A percentile compares a stretch with the other conserved stretches of the same genome.
These are phyloP conservation scores for Eremochloa ophiuroides DNA, from an alignment of 176 grass and related monocot genomes.

Conservation along the genomic window DNA sequence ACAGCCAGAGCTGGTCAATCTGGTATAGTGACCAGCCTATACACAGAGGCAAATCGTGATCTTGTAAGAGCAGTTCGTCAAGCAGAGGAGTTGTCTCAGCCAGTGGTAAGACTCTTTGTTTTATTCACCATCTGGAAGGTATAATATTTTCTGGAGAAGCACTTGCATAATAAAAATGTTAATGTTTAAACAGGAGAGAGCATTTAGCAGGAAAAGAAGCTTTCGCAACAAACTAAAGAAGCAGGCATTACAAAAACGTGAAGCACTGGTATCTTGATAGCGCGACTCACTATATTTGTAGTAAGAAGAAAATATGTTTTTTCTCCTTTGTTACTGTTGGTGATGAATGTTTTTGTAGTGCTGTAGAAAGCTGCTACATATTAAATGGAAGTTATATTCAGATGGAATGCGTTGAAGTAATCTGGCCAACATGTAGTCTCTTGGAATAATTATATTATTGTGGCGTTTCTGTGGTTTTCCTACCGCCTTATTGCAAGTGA, in stretches of 20 bases:
- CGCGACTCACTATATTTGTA: not conserved
- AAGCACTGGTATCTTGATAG: constrained; percentile 16
- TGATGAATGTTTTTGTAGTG: not conserved
- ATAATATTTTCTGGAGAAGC: not conserved
- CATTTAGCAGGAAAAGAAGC: constrained; percentile 98
- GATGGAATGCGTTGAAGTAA: not conserved
- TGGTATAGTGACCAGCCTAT: constrained; percentile 89
- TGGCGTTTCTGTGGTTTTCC: not conserved
- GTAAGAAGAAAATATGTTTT: not conserved
- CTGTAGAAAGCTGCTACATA: not conserved
- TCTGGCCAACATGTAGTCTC: not conserved
- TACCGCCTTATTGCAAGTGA: not conserved
- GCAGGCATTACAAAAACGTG: constrained; percentile 33
- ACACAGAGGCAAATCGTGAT: constrained; percentile 62
- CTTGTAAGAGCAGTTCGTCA: constrained; percentile 76
- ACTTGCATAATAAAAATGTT: not conserved
- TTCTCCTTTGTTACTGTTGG: not conserved
- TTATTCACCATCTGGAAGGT: not conserved
- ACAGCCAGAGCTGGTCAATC: constrained; percentile 84
- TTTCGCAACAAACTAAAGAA: constrained; percentile 96
- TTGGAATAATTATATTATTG: not conserved
- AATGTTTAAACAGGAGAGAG: constrained; percentile 54
- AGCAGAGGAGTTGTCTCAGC: constrained; percentile 63
- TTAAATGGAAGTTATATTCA: not conserved
- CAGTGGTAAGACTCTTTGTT: constrained; percentile 59